Base-by-base conservation (phyloP, 495 filamentous ascomycete species). In the Pyronema omphalodes region DNA sequence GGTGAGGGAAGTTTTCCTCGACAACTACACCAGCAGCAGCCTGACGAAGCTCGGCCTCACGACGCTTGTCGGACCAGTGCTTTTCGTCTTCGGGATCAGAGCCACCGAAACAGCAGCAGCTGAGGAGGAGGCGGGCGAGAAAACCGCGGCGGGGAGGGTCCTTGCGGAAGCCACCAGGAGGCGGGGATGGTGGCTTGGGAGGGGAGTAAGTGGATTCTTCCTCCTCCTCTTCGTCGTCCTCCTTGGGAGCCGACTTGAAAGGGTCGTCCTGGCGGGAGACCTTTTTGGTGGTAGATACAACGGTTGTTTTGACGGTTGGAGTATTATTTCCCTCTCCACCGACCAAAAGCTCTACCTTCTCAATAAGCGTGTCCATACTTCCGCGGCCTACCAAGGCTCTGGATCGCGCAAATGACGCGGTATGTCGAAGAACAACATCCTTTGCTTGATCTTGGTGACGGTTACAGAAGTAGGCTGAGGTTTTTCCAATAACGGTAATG, bases 381-480 rank as follows among this genome's bases (percentile, higher is more conserved):
- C 86, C 70, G 5, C 94, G 73, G 1, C 87, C 88, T 7, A 93
- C 67, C 37, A 83, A 75, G 41, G 84, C 84, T 52, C 88, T 75
- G 39, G 93, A 69, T 7, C 35, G 57, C 44, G 60, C 57, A 34
- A 64, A 64, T 14, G 62, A 64, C 35, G 62, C 57, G 0, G 61
- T 65, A 36, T 65, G 62, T 6, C 60, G 52, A 9, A 69, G 60
- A 45, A 57, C 61, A 4, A 73, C 46, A 47, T 57, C 47, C 12
- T 53, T 67, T 17, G 86, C 86, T 66, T 98, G 91, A 55, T 93
- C 86, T 59, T 85, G 86, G 68, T 98, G 91, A 63, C 93, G 84
- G 82, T 86, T 93, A 73, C 91, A 98, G 65, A 86, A 98, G 52
- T 76, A 78, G 33, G 74, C 74, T 8, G 74, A 67, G 17, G 69